phyloP scores from a whole-genome alignment of 768 basidiomycete species.

The Psilocybe cyanescens region DNA sequence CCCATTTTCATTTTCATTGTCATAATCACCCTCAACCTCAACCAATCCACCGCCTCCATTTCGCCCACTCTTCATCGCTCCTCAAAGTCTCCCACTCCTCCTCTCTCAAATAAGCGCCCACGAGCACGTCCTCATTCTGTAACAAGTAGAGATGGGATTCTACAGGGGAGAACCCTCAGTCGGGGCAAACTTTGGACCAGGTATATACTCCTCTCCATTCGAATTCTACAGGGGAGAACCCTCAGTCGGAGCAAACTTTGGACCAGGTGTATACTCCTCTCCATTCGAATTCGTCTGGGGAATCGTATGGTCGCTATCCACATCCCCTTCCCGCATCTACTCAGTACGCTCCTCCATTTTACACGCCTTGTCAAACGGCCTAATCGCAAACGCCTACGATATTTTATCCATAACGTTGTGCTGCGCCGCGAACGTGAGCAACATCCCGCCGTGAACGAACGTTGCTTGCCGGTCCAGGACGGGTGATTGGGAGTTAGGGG shows the following conservation, averaged over 20 bases:
- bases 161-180: slow-evolving; percentile 19
- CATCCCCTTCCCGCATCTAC: slow-evolving; percentile 23
- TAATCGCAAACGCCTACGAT: slow-evolving; percentile 26
- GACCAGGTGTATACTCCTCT: not conserved
- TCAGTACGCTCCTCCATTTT: slow-evolving; percentile 9
- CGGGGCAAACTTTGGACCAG: slow-evolving; percentile 2
- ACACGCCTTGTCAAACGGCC: slow-evolving; percentile 24
- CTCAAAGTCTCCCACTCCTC: slow-evolving; percentile 29
- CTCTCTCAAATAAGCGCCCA: slow-evolving; percentile 27
- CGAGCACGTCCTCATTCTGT: slow-evolving; percentile 25
- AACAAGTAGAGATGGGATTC: slow-evolving; percentile 31
- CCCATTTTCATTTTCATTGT: too few species aligned
- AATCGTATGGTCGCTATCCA: slow-evolving; percentile 18
- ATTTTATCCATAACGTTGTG: slow-evolving; percentile 32
- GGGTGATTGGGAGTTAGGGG: slow-evolving; percentile 29
- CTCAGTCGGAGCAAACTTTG: slow-evolving; percentile 2
- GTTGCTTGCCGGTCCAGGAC: slow-evolving; percentile 30
- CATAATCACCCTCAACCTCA: too few species aligned
- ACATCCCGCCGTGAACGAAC: slow-evolving; percentile 23
- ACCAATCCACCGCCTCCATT: too few species aligned
- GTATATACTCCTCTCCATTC: not conserved
- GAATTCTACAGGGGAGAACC: slow-evolving; percentile 23
- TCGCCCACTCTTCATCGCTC: slow-evolving; percentile 6
- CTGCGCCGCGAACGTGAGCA: slow-evolving; percentile 29
- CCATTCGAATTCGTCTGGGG: slow-evolving; percentile 19